phyloP scores from a whole-genome alignment of 495 filamentous ascomycete genomes.

The Podospora pseudoanserina region DNA sequence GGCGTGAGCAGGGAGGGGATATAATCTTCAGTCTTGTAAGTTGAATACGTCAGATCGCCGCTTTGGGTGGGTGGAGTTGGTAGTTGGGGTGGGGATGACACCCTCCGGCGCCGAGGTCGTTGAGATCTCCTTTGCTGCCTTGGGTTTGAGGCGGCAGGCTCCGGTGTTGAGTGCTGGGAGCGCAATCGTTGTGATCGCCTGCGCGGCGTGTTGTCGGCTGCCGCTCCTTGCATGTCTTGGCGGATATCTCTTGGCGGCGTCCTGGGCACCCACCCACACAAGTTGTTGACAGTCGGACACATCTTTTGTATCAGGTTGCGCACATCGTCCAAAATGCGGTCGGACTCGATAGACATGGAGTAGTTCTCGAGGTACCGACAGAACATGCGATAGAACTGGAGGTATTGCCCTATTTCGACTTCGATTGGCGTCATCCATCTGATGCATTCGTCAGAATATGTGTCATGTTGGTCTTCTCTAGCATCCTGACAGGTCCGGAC shows the following conservation, averaged over 20 bases:
- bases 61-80: neutral
- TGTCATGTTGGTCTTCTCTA: neutral
- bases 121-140: neutral
- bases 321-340: neutral
- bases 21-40: neutral
- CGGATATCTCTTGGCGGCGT: neutral
- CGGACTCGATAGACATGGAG: neutral
- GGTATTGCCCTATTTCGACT: neutral
- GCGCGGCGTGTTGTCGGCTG: neutral
- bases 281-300: neutral
- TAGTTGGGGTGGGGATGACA: neutral
- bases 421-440: neutral
- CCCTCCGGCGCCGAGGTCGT: neutral
- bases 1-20: neutral
- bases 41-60: neutral
- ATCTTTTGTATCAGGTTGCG: neutral
- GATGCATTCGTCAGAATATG: neutral
- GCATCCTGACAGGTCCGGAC: neutral
- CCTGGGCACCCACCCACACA: neutral
- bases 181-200: neutral
- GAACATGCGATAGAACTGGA: constrained; percentile 1
- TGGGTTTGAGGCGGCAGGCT: neutral
- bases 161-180: neutral
- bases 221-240: neutral
- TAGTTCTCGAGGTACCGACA: neutral